Evolutionary conservation across 2,329 filamentous ascomycete genomes (phyloP), one percentile per base, ranked within the genome.

Genomic region (Neurospora sp.): DNA sequence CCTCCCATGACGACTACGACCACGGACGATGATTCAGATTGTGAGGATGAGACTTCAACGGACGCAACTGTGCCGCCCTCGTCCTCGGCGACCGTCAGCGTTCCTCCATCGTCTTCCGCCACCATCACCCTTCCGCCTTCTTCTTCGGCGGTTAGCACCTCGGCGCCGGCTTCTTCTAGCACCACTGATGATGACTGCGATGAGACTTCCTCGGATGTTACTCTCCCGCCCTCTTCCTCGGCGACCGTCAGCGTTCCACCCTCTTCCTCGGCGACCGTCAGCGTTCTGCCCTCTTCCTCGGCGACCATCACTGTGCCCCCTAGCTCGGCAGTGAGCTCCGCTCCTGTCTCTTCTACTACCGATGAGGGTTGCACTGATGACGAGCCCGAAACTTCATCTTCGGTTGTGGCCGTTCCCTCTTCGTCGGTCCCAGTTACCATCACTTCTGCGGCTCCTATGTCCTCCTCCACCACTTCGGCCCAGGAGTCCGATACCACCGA

Each of bases 401-500:
- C 28, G 15, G 28, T 19, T n/a, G 38, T 28, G 6, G 52, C 17
- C 4, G 52, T 52, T 33, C 33, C 67, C 28, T 38, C 23, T 13
- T 38, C 67, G 36, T 33, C 28, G n/a, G n/a, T 15, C 17, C 67
- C 67, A 17, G 66, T 66, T n/a, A 38, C 23, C 33, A 66, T 43
- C 17, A 39, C 40, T 15, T 39, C 66, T 7, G 19, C 36, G 2
- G 43, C 58, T 1, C 28, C 52, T 40, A 38, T 52, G 4, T 40
- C 69, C 17, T 66, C 36, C 36, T 67, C 58, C 39, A 46, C 46
- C 15, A 67, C 58, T 17, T 38, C 38, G 5, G n/a, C 68, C 33
- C 15, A 40, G 28, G n/a, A 52, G 46, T 52, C 46, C 19, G 46
- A 28, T 6, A 68, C 71, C 43, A 71, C 71, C n/a, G 43, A 72